Conservation (phyloP, 2,329 filamentous ascomycete genomes). For the Monilinia aucupariae region DNA sequence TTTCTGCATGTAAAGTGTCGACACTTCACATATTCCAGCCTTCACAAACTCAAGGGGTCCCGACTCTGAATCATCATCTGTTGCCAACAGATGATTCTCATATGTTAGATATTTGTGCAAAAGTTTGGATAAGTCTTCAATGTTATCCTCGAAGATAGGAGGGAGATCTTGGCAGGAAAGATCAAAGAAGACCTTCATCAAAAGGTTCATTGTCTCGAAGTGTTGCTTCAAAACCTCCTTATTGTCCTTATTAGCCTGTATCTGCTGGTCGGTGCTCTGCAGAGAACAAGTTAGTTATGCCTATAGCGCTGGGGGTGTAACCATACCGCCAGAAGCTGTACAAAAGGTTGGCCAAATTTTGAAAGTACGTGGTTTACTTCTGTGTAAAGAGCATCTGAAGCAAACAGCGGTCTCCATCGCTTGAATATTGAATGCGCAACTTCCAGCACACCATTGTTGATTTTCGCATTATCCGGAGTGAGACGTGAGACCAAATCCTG, state of each 20-base stretch:
- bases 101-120: constrained; percentile 93
- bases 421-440: constrained; percentile 98
- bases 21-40: constrained; percentile 84
- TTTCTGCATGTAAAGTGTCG: constrained; percentile 89
- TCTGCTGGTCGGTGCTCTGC: constrained; percentile 62
- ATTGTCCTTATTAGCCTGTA: constrained; percentile 71
- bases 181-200: constrained; percentile 91
- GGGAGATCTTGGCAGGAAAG: constrained; percentile 96
- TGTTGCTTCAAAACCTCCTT: constrained; percentile 68
- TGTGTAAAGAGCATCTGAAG: constrained; percentile 84
- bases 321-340: constrained; percentile 68
- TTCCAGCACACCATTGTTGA: constrained; percentile 91
- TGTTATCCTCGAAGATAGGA: constrained; percentile 86
- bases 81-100: constrained; percentile 74
- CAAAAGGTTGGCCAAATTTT: constrained; percentile 78
- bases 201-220: constrained; percentile 79
- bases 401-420: constrained; percentile 89
- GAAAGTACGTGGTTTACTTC: constrained; percentile 94
- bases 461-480: constrained; percentile 70
- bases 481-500: constrained; percentile 84
- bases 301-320: background rate
- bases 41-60: constrained; percentile 81
- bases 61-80: constrained; percentile 83
- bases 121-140: constrained; percentile 68
- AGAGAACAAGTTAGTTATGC: constrained; percentile 17